Conservation (phyloP, 2,329 filamentous ascomycete species). For the Tetracladium maxilliforme region DNA sequence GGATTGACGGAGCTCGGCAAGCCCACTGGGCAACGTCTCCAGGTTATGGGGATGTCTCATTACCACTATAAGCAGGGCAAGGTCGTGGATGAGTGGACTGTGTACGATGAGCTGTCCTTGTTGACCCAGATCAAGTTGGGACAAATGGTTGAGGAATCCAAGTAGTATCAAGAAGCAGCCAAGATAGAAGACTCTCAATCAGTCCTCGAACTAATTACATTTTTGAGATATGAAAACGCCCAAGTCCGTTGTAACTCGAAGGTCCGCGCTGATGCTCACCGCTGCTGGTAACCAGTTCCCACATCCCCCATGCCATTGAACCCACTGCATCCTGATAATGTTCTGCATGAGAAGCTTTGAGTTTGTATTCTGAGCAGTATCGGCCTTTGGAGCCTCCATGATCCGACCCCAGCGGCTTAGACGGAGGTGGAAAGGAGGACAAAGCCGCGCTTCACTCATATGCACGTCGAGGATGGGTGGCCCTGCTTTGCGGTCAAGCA, state of each 20-base stretch:
- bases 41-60: constrained; percentile 2
- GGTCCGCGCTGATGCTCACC: neutral
- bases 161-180: neutral
- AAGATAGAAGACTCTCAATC: neutral
- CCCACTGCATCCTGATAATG: no score
- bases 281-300: neutral
- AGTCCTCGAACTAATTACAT: neutral
- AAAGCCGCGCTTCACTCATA: neutral
- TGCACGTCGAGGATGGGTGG: no score
- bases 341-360: neutral
- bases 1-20: constrained; percentile 2
- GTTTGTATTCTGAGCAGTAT: neutral
- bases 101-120: constrained; percentile 2
- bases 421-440: neutral
- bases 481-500: no score
- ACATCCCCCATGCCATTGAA: neutral
- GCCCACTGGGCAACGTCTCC: constrained; percentile 1
- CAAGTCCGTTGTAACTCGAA: neutral
- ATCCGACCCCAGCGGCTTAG: neutral
- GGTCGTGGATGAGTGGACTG: constrained; percentile 2
- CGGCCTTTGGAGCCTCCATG: neutral
- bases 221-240: constrained; percentile 1
- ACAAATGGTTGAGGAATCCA: constrained; percentile 1
- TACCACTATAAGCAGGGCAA: constrained; percentile 2
- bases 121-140: constrained; percentile 1